Evolutionary conservation across 139 green algal species (phyloP).

Genomic region (Coccomyxa sp.): DNA sequence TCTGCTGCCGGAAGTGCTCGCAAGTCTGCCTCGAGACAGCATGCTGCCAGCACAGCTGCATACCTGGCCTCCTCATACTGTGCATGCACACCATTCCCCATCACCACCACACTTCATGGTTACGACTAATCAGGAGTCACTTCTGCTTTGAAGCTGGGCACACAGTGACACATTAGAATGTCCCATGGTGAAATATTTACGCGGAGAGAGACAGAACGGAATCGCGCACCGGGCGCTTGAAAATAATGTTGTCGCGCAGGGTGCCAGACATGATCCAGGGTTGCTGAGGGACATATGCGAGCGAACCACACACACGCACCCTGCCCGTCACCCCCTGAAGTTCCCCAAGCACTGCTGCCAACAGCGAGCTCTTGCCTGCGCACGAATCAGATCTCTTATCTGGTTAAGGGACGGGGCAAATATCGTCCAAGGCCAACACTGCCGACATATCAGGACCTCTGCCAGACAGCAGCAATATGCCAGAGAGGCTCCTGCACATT

Average conservation of each 20-base stretch:
- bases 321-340: conserved; percentile 24
- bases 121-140: no score
- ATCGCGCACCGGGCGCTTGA: neutral
- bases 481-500: no score
- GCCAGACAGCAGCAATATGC: neutral
- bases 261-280: conserved; percentile 60
- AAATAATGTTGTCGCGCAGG: conserved; percentile 13
- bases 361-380: conserved; percentile 66
- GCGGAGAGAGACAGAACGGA: neutral
- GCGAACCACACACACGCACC: neutral
- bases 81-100: neutral
- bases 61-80: conserved; percentile 39
- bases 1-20: conserved; percentile 45
- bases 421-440: no score
- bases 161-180: no score
- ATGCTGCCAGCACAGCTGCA: conserved; percentile 49
- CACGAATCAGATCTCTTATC: no score
- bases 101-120: no score
- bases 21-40: conserved; percentile 57
- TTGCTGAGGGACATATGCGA: conserved; percentile 57
- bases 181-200: neutral
- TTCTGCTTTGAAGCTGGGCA: no score
- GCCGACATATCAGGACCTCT: neutral
- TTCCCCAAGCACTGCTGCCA: conserved; percentile 67
- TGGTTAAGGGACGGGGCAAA: no score